Evolutionary conservation across 2,329 filamentous ascomycete genomes (phyloP).

Genomic region (Whalleya microplaca): DNA sequence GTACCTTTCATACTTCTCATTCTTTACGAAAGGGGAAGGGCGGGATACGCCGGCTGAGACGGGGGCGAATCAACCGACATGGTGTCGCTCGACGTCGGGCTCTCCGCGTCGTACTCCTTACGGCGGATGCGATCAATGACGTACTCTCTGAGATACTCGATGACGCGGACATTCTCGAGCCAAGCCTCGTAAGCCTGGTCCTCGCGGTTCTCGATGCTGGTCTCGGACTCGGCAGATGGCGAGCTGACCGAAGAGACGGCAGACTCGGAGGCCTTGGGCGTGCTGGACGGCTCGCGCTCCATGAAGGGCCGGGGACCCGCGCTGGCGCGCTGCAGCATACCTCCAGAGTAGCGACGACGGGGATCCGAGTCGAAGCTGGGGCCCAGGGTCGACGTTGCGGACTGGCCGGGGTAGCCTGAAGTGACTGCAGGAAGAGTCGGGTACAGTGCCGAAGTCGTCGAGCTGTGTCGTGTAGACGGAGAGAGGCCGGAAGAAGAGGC

Average conservation of each 20-base stretch:
- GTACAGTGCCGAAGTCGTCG: slow-evolving; percentile 68
- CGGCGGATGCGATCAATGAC: slow-evolving; percentile 61
- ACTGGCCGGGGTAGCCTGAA: slow-evolving; percentile 69
- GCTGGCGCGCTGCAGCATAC: slow-evolving; percentile 65
- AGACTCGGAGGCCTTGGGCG: slow-evolving; percentile 49
- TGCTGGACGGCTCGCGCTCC: slow-evolving; percentile 45
- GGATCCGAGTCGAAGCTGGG: slow-evolving; percentile 66
- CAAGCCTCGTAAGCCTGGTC: slow-evolving; percentile 66
- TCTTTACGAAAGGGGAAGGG: slow-evolving; percentile 32
- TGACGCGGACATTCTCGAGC: slow-evolving; percentile 68
- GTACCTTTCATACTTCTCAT: no score
- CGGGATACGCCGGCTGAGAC: slow-evolving; percentile 41
- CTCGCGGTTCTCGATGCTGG: slow-evolving; percentile 54
- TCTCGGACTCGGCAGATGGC: slow-evolving; percentile 59
- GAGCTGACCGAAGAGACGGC: slow-evolving; percentile 53
- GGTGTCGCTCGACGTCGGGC: slow-evolving; percentile 38
- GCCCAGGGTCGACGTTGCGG: slow-evolving; percentile 72
- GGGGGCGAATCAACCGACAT: slow-evolving; percentile 39
- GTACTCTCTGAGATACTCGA: slow-evolving; percentile 64
- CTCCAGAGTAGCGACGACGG: slow-evolving; percentile 67
- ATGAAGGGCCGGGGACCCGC: slow-evolving; percentile 46
- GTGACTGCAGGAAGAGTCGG: slow-evolving; percentile 74
- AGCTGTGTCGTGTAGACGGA: slow-evolving; percentile 65
- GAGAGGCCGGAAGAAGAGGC: slow-evolving; percentile 74
- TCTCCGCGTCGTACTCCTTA: slow-evolving; percentile 52